Evolutionary conservation across 2,329 filamentous ascomycete species (phyloP).

Genomic region (Paecilomyces dactylethromorphus): DNA sequence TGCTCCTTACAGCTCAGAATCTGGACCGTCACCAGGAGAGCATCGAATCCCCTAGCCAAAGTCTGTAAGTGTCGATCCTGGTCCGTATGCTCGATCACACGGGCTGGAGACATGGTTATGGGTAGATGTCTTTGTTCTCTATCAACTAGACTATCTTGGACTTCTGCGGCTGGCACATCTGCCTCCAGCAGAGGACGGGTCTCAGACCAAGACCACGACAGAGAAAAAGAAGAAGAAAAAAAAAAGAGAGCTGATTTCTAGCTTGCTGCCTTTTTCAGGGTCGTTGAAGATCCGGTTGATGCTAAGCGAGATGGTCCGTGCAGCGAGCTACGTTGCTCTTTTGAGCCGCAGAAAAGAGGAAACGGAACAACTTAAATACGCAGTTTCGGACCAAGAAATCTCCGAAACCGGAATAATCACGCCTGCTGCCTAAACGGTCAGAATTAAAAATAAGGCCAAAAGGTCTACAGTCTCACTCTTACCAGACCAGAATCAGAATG

Average conservation of each 20-base stretch:
- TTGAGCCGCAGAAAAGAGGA: not conserved
- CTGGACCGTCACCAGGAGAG: conserved; percentile 34
- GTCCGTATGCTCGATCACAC: conserved; percentile 20
- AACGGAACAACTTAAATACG: not conserved
- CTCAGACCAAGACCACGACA: conserved; percentile 8
- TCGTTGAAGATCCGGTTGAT: conserved; percentile 4
- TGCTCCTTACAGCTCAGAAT: conserved; percentile 33
- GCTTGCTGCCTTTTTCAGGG: conserved; percentile 4
- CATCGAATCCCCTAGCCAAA: conserved; percentile 35
- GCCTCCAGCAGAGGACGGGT: conserved; percentile 18
- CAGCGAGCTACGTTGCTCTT: not conserved
- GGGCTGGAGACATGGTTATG: conserved; percentile 25
- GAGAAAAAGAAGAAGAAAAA: conserved; percentile 6
- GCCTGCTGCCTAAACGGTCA: not conserved
- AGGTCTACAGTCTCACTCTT: not conserved
- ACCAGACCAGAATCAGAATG: not conserved
- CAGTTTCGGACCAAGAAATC: not conserved
- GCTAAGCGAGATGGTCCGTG: conserved; percentile 32
- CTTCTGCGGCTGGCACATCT: conserved; percentile 13
- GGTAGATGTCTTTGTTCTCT: not conserved
- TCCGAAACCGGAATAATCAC: not conserved
- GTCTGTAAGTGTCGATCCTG: conserved; percentile 29
- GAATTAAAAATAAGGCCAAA: not conserved
- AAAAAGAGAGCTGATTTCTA: not conserved
- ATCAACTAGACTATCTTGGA: not conserved